phyloP scores from a whole-genome alignment of 2,329 filamentous ascomycete species.

The Sclerotinia borealis region DNA sequence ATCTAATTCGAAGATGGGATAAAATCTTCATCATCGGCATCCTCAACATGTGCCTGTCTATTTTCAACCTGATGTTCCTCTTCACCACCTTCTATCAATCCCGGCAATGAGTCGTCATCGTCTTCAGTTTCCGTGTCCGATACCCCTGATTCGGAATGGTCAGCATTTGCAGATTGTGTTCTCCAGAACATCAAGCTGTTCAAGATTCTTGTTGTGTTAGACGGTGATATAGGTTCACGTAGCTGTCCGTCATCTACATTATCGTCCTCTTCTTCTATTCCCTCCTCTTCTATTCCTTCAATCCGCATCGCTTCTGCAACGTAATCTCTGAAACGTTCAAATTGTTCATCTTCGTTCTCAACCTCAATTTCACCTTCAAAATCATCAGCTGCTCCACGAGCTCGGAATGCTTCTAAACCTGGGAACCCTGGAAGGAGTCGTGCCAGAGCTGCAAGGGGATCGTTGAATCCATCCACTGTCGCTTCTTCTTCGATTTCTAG shows the following conservation, averaged over 20 bases:
- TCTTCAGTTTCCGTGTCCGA: not conserved
- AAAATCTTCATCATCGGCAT: not conserved
- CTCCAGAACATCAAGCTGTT: conserved; percentile 21
- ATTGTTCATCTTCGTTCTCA: not conserved
- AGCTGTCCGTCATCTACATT: not conserved
- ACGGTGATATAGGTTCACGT: conserved; percentile 11
- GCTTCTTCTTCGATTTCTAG: conserved; percentile 11
- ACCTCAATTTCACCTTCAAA: too few relatives aligned
- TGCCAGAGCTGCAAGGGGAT: conserved; percentile 27
- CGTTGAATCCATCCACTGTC: conserved; percentile 16
- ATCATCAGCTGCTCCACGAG: not conserved
- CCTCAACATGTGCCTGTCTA: not conserved
- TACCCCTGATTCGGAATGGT: not conserved
- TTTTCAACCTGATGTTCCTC: not conserved
- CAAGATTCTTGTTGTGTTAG: conserved; percentile 19
- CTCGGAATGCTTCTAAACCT: conserved; percentile 4
- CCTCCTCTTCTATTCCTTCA: conserved; percentile 4
- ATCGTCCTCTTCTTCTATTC: conserved; percentile 10
- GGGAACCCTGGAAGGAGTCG: conserved; percentile 21
- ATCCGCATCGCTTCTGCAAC: not conserved
- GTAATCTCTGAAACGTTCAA: conserved; percentile 2
- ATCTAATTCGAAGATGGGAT: not conserved
- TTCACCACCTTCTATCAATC: not conserved
- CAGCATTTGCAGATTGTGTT: not conserved
- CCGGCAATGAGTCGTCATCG: not conserved